These are phyloP conservation scores for Debaryomyces coudertii DNA, from an alignment of 1,139 yeast species.

Conservation along the genomic window DNA sequence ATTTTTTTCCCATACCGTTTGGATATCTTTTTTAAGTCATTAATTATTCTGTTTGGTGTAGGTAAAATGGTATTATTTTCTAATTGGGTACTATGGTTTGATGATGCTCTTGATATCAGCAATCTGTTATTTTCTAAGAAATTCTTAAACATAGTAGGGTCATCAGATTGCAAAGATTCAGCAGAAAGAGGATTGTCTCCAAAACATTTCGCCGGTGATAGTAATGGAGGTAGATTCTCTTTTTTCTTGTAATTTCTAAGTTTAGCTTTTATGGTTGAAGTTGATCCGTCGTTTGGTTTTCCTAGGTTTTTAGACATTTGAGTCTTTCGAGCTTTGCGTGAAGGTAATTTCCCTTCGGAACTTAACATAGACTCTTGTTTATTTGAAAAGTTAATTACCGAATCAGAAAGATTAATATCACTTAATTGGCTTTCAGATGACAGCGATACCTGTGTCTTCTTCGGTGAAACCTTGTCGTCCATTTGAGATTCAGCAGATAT, in stretches of 20 bases:
- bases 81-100: neutral
- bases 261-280: neutral
- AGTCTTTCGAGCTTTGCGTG: neutral
- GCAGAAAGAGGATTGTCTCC: neutral
- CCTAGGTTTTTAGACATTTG: neutral
- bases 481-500: conserved; percentile 1
- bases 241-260: neutral
- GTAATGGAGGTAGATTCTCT: neutral
- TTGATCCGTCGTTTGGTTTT: neutral
- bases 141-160: neutral
- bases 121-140: neutral
- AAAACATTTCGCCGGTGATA: neutral
- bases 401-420: neutral
- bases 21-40: conserved; percentile 5
- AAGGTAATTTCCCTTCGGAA: neutral
- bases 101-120: neutral
- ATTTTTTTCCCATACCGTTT: conserved; percentile 12
- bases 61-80: neutral
- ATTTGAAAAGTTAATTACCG: neutral
- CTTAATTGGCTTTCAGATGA: neutral
- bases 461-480: neutral
- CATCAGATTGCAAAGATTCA: neutral
- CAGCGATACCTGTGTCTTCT: neutral
- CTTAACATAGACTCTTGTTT: neutral
- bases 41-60: neutral